Evolutionary conservation across 345 rosid genomes (phyloP), one percentile per base, ranked within the genome.

Genomic region (Arabidopsis suecica): DNA sequence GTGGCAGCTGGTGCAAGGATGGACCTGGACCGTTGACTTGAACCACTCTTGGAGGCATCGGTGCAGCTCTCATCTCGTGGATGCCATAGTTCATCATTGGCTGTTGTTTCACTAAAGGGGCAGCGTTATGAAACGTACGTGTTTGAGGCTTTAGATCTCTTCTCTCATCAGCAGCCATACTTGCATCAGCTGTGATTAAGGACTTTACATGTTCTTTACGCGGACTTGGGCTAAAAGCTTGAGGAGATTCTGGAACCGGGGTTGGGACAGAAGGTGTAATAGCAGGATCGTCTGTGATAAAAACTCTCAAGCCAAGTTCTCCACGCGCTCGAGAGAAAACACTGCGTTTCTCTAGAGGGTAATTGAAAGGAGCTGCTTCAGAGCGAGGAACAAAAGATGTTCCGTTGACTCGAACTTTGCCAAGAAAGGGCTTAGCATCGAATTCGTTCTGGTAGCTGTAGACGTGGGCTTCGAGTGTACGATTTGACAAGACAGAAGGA

Each of bases 351-450:
- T 94, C 97, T 38, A 94, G 68, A 73, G 98, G 98, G 79, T 86
- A 91, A 61, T 94, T 88, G 79, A 94, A 84, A 65, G 89, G 83
- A 74, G 85, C 85, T n/a, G 98, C 93, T 79, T 94, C 97, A 10
- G 97, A 85, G 55, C 79, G 79, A 8, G 98, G 80, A 22, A 94
- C 95, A 55, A 89, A 94, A 0, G 97, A 91, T 37, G 93, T 88
- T 41, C 96, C 96, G 14, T 83, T 81, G 56, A 94, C 88, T 36
- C 88, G 73, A 68, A 91, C 87, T 83, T 91, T 94, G 14, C 98
- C 98, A 4, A 94, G 90, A 75, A 49, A 84, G 11, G 86, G 67
- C 76, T 74, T 86, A 65, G 83, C 63, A 71, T 84, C 81, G 74
- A 69, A 79, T 55, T 80, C 71, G 75, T 81, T 81, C 14, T 71